Conservation (phyloP, 768 basidiomycete species). For the Pholiota molesta region DNA sequence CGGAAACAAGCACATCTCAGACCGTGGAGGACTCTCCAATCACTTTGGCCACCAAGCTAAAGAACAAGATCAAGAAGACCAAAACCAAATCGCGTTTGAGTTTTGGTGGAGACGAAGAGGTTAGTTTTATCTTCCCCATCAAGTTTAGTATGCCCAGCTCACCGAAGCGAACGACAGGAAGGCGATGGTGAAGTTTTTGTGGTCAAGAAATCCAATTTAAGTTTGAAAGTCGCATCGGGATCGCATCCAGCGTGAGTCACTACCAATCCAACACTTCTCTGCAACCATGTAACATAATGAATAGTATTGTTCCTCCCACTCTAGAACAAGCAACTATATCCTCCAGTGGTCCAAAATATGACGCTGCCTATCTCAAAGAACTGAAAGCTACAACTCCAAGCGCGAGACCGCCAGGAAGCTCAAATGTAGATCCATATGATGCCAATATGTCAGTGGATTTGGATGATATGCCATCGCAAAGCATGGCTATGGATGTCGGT, state of each 20-base stretch:
- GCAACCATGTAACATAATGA: slow-evolving; percentile 10
- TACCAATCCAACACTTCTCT: not conserved
- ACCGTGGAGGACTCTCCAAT: slow-evolving; percentile 56
- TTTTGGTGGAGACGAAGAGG: slow-evolving; percentile 70
- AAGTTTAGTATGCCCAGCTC: slow-evolving; percentile 22
- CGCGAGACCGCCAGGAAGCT: slow-evolving; percentile 44
- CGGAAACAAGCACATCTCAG: slow-evolving; percentile 27
- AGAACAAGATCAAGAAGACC: slow-evolving; percentile 68
- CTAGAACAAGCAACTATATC: slow-evolving; percentile 62
- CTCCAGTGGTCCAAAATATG: slow-evolving; percentile 64
- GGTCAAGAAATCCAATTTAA: slow-evolving; percentile 81
- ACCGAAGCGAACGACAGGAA: slow-evolving; percentile 39
- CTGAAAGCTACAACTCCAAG: slow-evolving; percentile 78
- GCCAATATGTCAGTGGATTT: slow-evolving; percentile 51
- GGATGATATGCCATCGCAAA: slow-evolving; percentile 41
- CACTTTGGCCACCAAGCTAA: slow-evolving; percentile 65
- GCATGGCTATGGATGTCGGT: slow-evolving; percentile 33
- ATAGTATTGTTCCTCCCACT: slow-evolving; percentile 47
- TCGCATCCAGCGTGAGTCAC: slow-evolving; percentile 50
- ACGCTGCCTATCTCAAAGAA: slow-evolving; percentile 72
- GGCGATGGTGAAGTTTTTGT: slow-evolving; percentile 68
- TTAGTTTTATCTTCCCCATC: slow-evolving; percentile 40
- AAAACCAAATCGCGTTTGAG: slow-evolving; percentile 73
- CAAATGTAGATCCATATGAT: slow-evolving; percentile 46
- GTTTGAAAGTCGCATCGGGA: slow-evolving; percentile 62